Conservation (phyloP, 2,329 filamentous ascomycete species). For the Podosphaera fusca region DNA sequence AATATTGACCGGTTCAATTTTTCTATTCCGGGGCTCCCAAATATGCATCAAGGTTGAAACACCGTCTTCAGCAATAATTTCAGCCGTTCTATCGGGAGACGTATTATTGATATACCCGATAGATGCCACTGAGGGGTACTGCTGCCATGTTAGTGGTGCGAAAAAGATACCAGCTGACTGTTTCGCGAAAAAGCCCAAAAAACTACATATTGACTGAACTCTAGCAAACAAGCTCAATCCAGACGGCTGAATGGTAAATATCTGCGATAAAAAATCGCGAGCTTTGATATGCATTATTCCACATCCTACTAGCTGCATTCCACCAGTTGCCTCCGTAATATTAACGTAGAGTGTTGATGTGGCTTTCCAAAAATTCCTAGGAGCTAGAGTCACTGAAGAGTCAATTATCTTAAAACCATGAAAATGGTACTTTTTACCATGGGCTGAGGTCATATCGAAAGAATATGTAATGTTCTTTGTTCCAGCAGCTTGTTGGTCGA, state of each 20-base stretch:
- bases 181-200: conserved; percentile 31
- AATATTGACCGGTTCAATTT: conserved; percentile 23
- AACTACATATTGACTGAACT: conserved; percentile 23
- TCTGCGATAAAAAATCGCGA: conserved; percentile 29
- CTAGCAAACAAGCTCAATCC: conserved; percentile 24
- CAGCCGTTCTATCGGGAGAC: conserved; percentile 20
- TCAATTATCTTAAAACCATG: conserved; percentile 40
- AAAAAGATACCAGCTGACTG: conserved; percentile 30
- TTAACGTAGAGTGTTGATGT: conserved; percentile 39
- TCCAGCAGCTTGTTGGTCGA: conserved; percentile 28
- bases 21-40: conserved; percentile 25
- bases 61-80: conserved; percentile 28
- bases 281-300: conserved; percentile 34
- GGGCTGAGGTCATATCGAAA: conserved; percentile 32
- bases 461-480: conserved; percentile 37
- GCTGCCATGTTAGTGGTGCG: conserved; percentile 29
- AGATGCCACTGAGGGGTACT: conserved; percentile 27
- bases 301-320: conserved; percentile 25
- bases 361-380: conserved; percentile 33
- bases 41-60: conserved; percentile 29
- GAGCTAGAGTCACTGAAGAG: conserved; percentile 32
- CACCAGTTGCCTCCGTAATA: conserved; percentile 19
- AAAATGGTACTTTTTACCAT: conserved; percentile 30
- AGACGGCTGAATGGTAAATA: conserved; percentile 28
- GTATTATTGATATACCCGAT: conserved; percentile 31